Conservation (phyloP, 352 stramenopile species). For the Phytophthora ramorum region DNA sequence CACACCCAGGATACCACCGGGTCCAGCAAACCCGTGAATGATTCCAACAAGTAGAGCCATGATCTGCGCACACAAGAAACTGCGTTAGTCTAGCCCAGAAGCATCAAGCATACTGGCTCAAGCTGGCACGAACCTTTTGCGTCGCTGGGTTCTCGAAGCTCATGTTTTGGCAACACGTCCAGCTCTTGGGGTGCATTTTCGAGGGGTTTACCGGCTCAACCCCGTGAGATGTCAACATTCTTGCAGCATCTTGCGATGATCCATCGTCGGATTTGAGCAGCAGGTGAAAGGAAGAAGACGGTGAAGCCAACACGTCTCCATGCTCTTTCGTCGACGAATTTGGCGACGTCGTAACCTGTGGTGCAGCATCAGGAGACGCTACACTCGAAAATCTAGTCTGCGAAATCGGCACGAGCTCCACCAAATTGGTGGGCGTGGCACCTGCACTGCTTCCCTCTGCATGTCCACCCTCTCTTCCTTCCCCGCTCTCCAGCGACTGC, state of each 20-base stretch:
- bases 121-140: constrained; percentile 32
- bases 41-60: constrained; percentile 86
- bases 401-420: constrained; percentile 32
- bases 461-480: not conserved
- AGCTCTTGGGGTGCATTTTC: constrained; percentile 22
- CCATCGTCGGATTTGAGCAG: constrained; percentile 23
- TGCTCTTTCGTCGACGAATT: constrained; percentile 13
- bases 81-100: constrained; percentile 1
- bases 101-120: not conserved
- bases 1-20: constrained; percentile 69
- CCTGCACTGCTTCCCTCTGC: constrained; percentile 16
- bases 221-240: not conserved
- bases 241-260: constrained; percentile 8
- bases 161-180: constrained; percentile 40
- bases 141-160: constrained; percentile 62
- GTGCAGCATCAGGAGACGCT: constrained; percentile 9
- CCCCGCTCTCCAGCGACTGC: constrained; percentile 12
- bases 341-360: constrained; percentile 8
- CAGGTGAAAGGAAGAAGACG: constrained; percentile 33
- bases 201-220: constrained; percentile 7
- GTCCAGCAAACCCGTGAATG: constrained; percentile 84
- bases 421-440: constrained; percentile 27
- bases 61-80: constrained; percentile 34
- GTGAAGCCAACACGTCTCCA: constrained; percentile 12
- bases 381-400: constrained; percentile 19